Percentiles rank a stretch among this genome's conserved stretches.
Conservation (phyloP, 495 filamentous ascomycete genomes). For the Penicillium robsamsonii region DNA sequence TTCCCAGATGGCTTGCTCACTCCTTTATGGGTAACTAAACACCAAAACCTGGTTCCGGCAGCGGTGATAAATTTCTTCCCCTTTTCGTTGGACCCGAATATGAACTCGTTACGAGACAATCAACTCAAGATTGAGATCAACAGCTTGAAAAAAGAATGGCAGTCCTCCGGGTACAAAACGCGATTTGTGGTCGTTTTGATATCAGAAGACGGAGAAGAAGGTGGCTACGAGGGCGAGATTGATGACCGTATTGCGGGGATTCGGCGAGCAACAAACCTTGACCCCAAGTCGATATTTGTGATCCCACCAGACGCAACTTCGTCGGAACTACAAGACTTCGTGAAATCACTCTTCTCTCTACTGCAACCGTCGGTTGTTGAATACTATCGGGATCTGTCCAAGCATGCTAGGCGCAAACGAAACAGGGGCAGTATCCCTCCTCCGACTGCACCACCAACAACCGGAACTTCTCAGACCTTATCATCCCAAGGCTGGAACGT, state of each 20-base stretch:
- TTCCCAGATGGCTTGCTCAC: slow-evolving; percentile 87
- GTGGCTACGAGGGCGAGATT: slow-evolving; percentile 55
- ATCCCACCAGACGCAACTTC: slow-evolving; percentile 63
- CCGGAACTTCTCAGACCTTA: slow-evolving; percentile 76
- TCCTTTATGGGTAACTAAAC: slow-evolving; percentile 77
- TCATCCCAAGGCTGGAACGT: slow-evolving; percentile 86
- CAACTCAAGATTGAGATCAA: slow-evolving; percentile 87
- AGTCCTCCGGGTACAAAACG: slow-evolving; percentile 67
- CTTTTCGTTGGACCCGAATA: slow-evolving; percentile 65
- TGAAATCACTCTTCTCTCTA: slow-evolving; percentile 55
- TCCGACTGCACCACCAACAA: slow-evolving; percentile 79
- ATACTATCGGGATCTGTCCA: slow-evolving; percentile 87
- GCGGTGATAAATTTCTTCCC: slow-evolving; percentile 74
- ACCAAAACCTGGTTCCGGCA: slow-evolving; percentile 76
- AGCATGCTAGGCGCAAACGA: slow-evolving; percentile 81
- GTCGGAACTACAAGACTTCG: slow-evolving; percentile 62
- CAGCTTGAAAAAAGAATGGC: slow-evolving; percentile 61
- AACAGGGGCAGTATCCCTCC: slow-evolving; percentile 70
- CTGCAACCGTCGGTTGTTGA: slow-evolving; percentile 66
- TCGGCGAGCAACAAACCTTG: slow-evolving; percentile 72
- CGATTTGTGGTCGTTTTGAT: slow-evolving; percentile 75
- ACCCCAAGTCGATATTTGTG: slow-evolving; percentile 76
- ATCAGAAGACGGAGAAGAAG: slow-evolving; percentile 60
- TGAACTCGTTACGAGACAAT: slow-evolving; percentile 74
- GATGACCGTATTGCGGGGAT: slow-evolving; percentile 77